phyloP scores from a whole-genome alignment of 805 yeast species.

The Sugiyamaella americana region DNA sequence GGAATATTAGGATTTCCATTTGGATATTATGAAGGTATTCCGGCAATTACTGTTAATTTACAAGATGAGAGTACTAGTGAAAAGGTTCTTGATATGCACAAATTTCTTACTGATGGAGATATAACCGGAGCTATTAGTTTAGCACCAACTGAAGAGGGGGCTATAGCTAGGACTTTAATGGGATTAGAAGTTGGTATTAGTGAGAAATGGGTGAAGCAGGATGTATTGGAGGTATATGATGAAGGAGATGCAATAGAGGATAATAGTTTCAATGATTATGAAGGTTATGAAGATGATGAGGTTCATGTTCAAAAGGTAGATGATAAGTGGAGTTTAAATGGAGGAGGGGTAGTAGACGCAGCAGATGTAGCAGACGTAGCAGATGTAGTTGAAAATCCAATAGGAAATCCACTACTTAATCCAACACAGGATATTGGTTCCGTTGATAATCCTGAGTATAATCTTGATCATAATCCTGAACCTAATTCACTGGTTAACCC shows the following conservation, averaged over 20 bases:
- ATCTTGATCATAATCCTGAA: too few species aligned
- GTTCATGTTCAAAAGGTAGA: neutral
- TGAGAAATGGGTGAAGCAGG: too few species aligned
- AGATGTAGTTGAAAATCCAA: too few species aligned
- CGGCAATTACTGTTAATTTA: neutral
- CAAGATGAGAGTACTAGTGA: neutral
- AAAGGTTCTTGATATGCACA: neutral
- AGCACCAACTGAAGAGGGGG: neutral
- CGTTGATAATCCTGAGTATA: neutral
- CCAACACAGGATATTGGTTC: neutral
- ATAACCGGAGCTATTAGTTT: neutral
- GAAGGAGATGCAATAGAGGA: neutral
- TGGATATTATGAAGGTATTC: neutral
- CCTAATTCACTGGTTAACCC: too few species aligned
- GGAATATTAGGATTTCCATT: neutral
- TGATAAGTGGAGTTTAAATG: neutral
- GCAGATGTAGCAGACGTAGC: neutral
- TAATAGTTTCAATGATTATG: neutral
- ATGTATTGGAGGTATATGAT: too few species aligned
- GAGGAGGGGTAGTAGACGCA: neutral
- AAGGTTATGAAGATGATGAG: too few species aligned
- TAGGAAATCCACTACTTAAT: too few species aligned
- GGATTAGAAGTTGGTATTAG: too few species aligned
- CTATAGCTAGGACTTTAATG: neutral
- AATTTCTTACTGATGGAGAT: neutral